phyloP scores from a whole-genome alignment of 2,329 filamentous ascomycete species.

The Microcyclosporella mali region DNA sequence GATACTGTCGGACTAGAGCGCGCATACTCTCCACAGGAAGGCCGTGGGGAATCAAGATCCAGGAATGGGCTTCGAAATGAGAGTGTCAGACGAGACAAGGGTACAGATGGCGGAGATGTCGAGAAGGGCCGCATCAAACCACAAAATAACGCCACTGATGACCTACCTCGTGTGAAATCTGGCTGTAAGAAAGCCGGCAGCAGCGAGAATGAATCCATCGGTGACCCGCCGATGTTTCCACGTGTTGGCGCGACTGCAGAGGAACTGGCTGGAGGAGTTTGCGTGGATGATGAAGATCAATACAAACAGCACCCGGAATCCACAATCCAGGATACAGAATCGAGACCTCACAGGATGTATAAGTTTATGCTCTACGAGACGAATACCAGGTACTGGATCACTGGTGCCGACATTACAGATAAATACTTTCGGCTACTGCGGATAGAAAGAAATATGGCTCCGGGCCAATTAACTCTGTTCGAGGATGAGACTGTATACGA shows the following conservation, averaged over 20 bases:
- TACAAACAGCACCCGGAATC: constrained; percentile 14
- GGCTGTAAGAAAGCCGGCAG: neutral
- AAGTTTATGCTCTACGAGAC: constrained; percentile 98
- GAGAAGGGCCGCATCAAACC: too few species aligned
- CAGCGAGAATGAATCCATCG: constrained; percentile 2
- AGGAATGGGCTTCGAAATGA: neutral
- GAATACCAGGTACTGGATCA: constrained; percentile 84
- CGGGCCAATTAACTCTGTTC: constrained; percentile 71
- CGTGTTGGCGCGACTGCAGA: constrained; percentile 26
- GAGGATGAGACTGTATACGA: constrained; percentile 96
- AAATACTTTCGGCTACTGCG: constrained; percentile 85
- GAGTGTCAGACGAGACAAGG: too few species aligned
- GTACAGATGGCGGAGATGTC: constrained; percentile 3
- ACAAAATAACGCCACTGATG: too few species aligned
- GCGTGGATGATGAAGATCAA: constrained; percentile 19
- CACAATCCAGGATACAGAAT: constrained; percentile 11
- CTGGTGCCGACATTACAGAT: constrained; percentile 86
- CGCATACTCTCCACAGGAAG: constrained; percentile 6
- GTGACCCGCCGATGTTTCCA: constrained; percentile 21
- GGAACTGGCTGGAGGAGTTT: constrained; percentile 20
- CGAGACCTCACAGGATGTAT: constrained; percentile 58
- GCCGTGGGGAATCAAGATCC: neutral
- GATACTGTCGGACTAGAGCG: constrained; percentile 1
- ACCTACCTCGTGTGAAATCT: constrained; percentile 3
- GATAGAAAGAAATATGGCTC: constrained; percentile 81